Evolutionary conservation across 177 flowering plant genomes (phyloP), one percentile per base, ranked within the genome.

Genomic region (Vitis hybrid): DNA sequence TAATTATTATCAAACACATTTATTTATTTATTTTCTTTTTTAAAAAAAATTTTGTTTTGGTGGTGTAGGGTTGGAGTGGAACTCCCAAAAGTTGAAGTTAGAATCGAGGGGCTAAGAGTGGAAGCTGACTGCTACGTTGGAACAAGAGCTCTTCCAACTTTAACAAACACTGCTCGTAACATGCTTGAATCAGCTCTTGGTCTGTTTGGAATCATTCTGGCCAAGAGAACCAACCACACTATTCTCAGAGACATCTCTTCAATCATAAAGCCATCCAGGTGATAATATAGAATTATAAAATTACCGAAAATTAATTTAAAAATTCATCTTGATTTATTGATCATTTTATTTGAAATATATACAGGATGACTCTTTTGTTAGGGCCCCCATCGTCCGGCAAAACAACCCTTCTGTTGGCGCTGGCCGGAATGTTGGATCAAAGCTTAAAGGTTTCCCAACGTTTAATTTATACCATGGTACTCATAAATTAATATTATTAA

Each of bases 361-460:
- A 10, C 68, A 83, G 84, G 77, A 76, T 83, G 81, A 75, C 84
- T 1, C 77, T 83, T 53, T 70, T 81, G 28, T 59, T 81, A 51
- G 86, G 84, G 2, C 84, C 84, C 17, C 84, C 84, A 4, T 74
- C 82, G 2, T 81, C 77, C 50, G 86, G 86, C 20, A 81, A 83
- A 65, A 83, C 86, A n/a, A 81, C 82, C 17, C 71, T 83, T 15
- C 68, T 83, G 66, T 54, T 74, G 63, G 80, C 84, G 17, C 53
- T 83, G 61, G 82, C 86, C 10, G 86, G 84, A 24, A 79, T 70
- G 62, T 71, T 83, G 59, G 81, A 81, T 64, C 59, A 71, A 12
- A 70, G 54, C 65, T 60, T 83, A 59, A 74, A 81, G 79, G 86
- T 83, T 15, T 12, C 62, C 60, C 17, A 11, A 15, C 33, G 6